A percentile compares a stretch with the other conserved stretches of the same genome.
Conservation (phyloP, 2,329 filamentous ascomycete genomes). For the Seiridium cupressi region DNA sequence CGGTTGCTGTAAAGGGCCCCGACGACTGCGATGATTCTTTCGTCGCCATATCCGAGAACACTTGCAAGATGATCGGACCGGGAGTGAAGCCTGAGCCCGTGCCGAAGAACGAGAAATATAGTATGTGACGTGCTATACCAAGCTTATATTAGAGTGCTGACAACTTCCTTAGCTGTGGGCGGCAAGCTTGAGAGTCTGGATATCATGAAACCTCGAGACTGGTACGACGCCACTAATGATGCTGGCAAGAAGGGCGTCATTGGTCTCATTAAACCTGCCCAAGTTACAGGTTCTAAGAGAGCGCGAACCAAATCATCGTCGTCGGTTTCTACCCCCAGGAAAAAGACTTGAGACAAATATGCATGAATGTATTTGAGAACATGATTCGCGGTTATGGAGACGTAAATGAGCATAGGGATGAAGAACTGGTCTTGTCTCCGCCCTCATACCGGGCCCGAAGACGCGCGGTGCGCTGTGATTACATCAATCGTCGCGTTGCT, state of each 20-base stretch:
- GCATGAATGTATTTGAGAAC: too few relatives aligned
- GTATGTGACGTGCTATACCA: background rate
- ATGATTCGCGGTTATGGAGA: too few relatives aligned
- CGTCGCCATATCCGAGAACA: background rate
- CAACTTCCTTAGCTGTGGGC: background rate
- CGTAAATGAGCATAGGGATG: too few relatives aligned
- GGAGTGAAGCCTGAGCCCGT: background rate
- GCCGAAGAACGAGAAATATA: background rate
- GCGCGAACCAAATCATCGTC: background rate
- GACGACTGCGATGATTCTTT: background rate
- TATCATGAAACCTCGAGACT: background rate
- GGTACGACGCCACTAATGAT: background rate
- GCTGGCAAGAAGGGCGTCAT: background rate
- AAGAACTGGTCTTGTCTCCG: too few relatives aligned
- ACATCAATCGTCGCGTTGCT: too few relatives aligned
- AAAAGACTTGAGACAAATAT: background rate
- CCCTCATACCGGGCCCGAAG: too few relatives aligned
- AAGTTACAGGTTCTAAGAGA: background rate
- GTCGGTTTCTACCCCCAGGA: background rate
- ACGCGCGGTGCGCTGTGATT: too few relatives aligned
- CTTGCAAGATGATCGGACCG: background rate
- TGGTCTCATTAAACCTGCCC: background rate
- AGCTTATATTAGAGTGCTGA: background rate
- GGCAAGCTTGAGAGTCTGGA: background rate
- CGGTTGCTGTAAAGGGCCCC: background rate